Conservation (phyloP, 257 asterid genomes). For the Gentiana dahurica region DNA sequence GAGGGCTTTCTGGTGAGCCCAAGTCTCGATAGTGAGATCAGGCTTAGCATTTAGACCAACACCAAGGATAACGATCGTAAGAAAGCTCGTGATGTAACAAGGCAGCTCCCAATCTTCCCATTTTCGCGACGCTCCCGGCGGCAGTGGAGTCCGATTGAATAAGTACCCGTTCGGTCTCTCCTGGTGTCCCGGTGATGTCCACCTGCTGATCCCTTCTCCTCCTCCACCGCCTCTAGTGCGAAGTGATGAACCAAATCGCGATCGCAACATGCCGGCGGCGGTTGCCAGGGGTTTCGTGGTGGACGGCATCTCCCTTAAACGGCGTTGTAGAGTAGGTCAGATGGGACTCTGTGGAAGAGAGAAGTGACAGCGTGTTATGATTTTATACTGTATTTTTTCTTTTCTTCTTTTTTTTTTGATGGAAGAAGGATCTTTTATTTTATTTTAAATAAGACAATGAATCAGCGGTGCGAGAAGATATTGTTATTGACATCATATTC, state of each 20-base stretch:
- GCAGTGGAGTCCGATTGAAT: slow-evolving; percentile 51
- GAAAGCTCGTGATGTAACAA: slow-evolving; percentile 76
- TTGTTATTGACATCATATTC: too few species aligned
- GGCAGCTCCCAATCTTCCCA: slow-evolving; percentile 99
- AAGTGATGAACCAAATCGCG: slow-evolving; percentile 30
- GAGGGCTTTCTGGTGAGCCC: slow-evolving; percentile 98
- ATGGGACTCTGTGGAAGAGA: too few species aligned
- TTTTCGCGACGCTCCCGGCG: slow-evolving; percentile 51
- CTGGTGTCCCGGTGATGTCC: slow-evolving; percentile 75
- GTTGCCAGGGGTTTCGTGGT: slow-evolving; percentile 36
- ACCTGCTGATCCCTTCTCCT: slow-evolving; percentile 52
- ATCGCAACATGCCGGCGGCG: slow-evolving; percentile 49
- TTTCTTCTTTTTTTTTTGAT: too few species aligned
- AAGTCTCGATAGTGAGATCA: slow-evolving; percentile 89
- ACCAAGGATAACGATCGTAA: slow-evolving; percentile 68
- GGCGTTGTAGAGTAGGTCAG: not conserved
- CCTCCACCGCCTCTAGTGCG: slow-evolving; percentile 50
- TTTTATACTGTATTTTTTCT: too few species aligned
- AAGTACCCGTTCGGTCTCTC: slow-evolving; percentile 69
- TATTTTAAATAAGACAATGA: too few species aligned
- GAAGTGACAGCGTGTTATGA: too few species aligned
- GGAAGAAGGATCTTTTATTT: too few species aligned
- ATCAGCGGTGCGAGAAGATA: too few species aligned
- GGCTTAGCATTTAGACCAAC: slow-evolving; percentile 97
- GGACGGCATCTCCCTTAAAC: slow-evolving; percentile 32